Evolutionary conservation across 257 asterid species (phyloP), one percentile per base, ranked within the genome.

Genomic region (Verbascum thapsus): DNA sequence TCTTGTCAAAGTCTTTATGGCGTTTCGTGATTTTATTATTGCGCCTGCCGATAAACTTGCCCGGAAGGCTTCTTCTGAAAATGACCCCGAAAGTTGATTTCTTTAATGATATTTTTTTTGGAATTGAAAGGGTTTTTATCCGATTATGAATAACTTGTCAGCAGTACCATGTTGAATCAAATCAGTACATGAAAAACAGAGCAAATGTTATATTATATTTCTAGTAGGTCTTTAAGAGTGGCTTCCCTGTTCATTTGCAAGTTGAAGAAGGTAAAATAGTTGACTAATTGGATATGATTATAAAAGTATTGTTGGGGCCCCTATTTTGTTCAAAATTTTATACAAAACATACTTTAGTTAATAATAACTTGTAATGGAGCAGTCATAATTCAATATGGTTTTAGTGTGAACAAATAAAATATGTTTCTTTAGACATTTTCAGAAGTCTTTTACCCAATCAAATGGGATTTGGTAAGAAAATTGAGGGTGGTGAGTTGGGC

Each of bases 381-480:
- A 13, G 54, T 26, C 30, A 15, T n/a, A n/a, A 56, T 19, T 38
- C 45, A 57, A 10, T 38, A 4, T 52, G 5, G 23, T 26, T 3
- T 40, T 15, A 18, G 72, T 58, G 47, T 63, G 77, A 76, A 71
- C 61, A 53, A 30, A 42, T 47, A 69, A 64, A 76, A 59, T 48
- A 64, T 41, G 56, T 57, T 13, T 53, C 18, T 18, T 53, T 67
- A 15, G 77, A 67, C 72, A 7, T 53, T 47, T 70, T 66, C 67
- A 53, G 68, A 60, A 53, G n/a, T 48, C 7, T 5, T 18, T 34
- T 50, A 23, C 45, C 5, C 40, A 35, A 53, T 65, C 56, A 62
- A 50, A 43, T 26, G 5, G 16, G 47, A 74, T 30, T 10, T 59
- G 69, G 60, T 53, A 44, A 48, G 50, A 68, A 57, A 43, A 38